Evolutionary conservation across 202 grass and related monocot genomes (phyloP).

Genomic region (Zoysia matrella): DNA sequence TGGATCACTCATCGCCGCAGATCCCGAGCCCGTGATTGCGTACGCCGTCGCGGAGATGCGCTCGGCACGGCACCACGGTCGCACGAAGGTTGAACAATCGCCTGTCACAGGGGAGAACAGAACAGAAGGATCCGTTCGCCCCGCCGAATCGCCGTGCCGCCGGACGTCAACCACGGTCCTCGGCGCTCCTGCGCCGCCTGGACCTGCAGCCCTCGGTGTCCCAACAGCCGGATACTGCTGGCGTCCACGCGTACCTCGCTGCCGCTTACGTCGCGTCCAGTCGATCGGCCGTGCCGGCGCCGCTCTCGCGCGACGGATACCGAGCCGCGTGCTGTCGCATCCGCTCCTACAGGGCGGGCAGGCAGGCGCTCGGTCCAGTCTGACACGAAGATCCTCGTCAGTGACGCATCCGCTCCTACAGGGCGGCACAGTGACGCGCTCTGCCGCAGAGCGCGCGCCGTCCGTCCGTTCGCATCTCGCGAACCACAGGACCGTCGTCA

Average conservation of each 20-base stretch:
- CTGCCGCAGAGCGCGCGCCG: neutral
- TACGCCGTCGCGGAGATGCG: neutral
- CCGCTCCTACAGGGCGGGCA: neutral
- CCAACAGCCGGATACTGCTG: too few relatives aligned
- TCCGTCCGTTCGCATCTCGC: slow-evolving; percentile 1
- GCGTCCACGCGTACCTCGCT: too few relatives aligned
- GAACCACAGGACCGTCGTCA: neutral
- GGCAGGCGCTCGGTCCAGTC: neutral
- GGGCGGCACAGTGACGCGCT: neutral
- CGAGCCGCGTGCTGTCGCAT: too few relatives aligned
- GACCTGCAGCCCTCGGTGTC: too few relatives aligned
- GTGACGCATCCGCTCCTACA: neutral
- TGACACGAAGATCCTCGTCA: neutral
- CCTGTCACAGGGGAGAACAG: neutral
- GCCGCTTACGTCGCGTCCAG: too few relatives aligned
- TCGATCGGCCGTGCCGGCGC: too few relatives aligned
- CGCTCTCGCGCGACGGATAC: too few relatives aligned
- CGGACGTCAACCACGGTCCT: neutral
- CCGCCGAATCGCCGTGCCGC: slow-evolving; percentile 14
- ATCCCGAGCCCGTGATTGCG: neutral
- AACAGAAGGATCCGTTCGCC: neutral
- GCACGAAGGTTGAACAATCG: neutral
- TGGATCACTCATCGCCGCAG: neutral
- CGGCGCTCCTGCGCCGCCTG: neutral
- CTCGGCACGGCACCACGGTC: neutral